Percentiles rank a stretch among this genome's conserved stretches.
These are phyloP conservation scores for Apiospora rasikravindrae DNA, from an alignment of 2,329 filamentous ascomycete genomes.

Conservation along the genomic window DNA sequence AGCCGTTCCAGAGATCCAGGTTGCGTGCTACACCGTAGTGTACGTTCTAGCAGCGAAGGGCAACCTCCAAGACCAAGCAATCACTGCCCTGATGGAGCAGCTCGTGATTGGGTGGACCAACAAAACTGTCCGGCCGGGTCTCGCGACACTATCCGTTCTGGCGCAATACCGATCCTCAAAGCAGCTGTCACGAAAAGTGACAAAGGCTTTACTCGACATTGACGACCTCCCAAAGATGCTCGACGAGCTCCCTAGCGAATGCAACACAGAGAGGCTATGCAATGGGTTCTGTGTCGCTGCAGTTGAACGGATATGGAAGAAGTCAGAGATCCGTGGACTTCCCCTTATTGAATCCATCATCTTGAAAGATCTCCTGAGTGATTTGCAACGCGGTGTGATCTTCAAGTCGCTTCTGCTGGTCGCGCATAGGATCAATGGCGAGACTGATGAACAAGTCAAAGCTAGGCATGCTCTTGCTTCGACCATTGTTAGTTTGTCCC, in stretches of 20 bases:
- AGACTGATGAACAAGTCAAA: slow-evolving; percentile 57
- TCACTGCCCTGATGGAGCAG: slow-evolving; percentile 91
- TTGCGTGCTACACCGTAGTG: slow-evolving; percentile 90
- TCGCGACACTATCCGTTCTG: slow-evolving; percentile 81
- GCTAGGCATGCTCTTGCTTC: slow-evolving; percentile 69
- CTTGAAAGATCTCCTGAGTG: slow-evolving; percentile 62
- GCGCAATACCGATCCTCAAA: slow-evolving; percentile 78
- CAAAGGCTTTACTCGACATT: slow-evolving; percentile 70
- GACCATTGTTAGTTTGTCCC: slow-evolving; percentile 69
- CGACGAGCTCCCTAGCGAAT: slow-evolving; percentile 65
- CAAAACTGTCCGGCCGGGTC: slow-evolving; percentile 73
- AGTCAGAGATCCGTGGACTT: slow-evolving; percentile 61
- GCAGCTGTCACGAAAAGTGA: slow-evolving; percentile 71
- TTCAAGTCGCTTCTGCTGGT: slow-evolving; percentile 69
- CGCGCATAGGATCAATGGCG: slow-evolving; percentile 62
- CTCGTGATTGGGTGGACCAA: slow-evolving; percentile 77
- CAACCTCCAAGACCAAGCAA: slow-evolving; percentile 74
- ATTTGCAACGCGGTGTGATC: slow-evolving; percentile 67
- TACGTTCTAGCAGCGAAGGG: slow-evolving; percentile 86
- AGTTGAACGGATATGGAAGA: slow-evolving; percentile 65
- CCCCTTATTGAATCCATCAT: slow-evolving; percentile 66
- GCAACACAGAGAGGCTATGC: slow-evolving; percentile 72
- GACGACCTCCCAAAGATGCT: slow-evolving; percentile 65
- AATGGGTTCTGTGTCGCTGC: slow-evolving; percentile 73
- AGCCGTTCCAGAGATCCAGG: slow-evolving; percentile 77